Base-by-base conservation (phyloP, 2,329 filamentous ascomycete genomes). In the Microdochium bolleyi region DNA sequence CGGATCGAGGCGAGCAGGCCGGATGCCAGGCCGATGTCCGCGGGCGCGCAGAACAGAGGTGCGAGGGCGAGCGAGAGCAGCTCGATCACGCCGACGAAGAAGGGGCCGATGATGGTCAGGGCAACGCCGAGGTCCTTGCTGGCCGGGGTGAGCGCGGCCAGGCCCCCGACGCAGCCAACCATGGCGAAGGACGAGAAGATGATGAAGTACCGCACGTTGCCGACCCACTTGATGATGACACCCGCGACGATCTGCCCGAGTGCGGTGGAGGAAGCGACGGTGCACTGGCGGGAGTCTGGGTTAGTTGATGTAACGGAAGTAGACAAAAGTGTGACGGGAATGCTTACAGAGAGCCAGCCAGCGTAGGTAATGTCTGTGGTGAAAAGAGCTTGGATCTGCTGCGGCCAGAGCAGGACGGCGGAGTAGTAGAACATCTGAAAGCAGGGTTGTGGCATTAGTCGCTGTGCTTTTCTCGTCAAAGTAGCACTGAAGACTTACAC, bases 1-100 rank as follows among this genome's bases (percentile, higher is more conserved):
- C 70, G 67, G 34, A 73, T 68, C 2, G 69, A 71, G 2, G 69
- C 68, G 5, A 71, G 59, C 11, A 71, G 55, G n/a, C 70, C 70
- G 4, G 65, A 70, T 1, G 71, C 70, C 8, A 71, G 59, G 25
- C 71, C 71, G 46, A 73, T 73, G 16, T 73, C 69, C 14, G 68
- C 62, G 0, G 66, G 62, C 21, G 65, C 63, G 50, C 67, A 69
- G 57, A 72, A 72, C 1, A 70, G 62, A 16, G 66, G 66, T 1
- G 67, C 67, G 24, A 70, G 57, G 7, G 67, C 63, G 10, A 70
- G 55, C 2, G 67, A 64, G 7, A 62, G 61, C 9, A 68, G 57
- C 54, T 70, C 68, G 50, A 69, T 69, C 24, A 67, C 65, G 7
- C 67, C 67, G 10, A 69, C 67, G 50, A 66, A 68, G 56, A 70